A percentile compares a stretch with the other conserved stretches of the same genome.
Conservation (phyloP, 345 rosid species). For the Eucalyptus sideroxylon region DNA sequence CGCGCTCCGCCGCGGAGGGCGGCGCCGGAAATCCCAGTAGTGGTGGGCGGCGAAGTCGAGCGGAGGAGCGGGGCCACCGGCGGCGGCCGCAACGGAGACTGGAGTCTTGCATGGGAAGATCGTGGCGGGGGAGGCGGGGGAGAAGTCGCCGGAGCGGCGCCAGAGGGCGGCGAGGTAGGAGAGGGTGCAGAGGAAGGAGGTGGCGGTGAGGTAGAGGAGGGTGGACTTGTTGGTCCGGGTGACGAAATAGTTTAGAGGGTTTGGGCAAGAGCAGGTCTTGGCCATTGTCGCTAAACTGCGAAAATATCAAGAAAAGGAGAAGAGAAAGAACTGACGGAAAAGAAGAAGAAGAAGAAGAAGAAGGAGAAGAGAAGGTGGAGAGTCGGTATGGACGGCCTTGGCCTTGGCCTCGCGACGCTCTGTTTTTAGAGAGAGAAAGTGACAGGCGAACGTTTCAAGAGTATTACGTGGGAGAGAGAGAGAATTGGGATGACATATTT, state of each 20-base stretch:
- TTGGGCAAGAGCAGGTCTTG: not conserved
- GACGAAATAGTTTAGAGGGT: not conserved
- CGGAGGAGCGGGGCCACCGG: not conserved
- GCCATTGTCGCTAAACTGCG: not conserved
- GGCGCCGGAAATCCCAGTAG: conserved; percentile 25
- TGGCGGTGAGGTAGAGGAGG: conserved; percentile 23
- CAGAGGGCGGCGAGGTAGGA: conserved; percentile 47
- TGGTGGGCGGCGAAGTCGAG: conserved; percentile 50
- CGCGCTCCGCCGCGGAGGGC: conserved; percentile 14
- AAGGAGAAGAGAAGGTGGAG: not conserved
- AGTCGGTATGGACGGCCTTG: not conserved
- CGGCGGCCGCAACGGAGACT: not conserved
- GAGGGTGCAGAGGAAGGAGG: conserved; percentile 29
- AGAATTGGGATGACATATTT: not conserved
- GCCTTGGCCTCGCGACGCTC: not conserved
- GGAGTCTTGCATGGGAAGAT: conserved; percentile 2
- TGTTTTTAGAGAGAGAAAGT: not conserved
- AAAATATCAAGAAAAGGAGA: not conserved
- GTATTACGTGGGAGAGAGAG: not conserved
- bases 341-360: not conserved
- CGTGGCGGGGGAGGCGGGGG: conserved; percentile 14
- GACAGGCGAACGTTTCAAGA: not conserved
- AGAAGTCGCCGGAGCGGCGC: conserved; percentile 17
- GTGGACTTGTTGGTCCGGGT: conserved; percentile 30
- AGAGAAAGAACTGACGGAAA: not conserved